Evolutionary conservation across 1,284 basidiomycete genomes (phyloP), one percentile per base, ranked within the genome.

Genomic region (Cystobasidium sp.): DNA sequence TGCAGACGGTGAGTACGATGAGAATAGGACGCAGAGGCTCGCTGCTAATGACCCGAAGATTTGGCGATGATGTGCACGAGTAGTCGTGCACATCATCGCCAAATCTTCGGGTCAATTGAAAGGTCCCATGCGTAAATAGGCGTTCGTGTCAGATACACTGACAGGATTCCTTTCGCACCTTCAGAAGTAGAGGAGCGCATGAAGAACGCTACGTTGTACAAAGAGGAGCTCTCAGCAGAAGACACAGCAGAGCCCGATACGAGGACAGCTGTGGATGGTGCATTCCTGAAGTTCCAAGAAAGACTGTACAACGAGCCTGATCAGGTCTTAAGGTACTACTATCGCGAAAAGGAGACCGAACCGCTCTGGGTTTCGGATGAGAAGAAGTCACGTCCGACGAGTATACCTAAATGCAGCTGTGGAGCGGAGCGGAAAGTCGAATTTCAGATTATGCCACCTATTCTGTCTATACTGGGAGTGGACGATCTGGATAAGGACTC

Each of bases 231-330:
- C 6, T 55, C 59, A 20, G n/a, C 56, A 12, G 68, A 20, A 12
- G 74, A 75, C 24, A 56, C 51, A 4, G 52, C 64, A 18, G 74
- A 75, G 52, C 74, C 74, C n/a, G 74, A 75, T 49, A 75, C 74
- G 12, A 22, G 56, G 16, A 56, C 74, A 10, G 22, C 67, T 12
- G 67, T 75, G 22, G 74, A 75, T 49, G 44, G 46, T 52, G 65
- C 61, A 18, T 75, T 75, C 52, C 52, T 75, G 14, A 58, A 64
- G 37, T 75, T 75, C 39, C 61, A 69, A 53, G 67, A 75, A 20
- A 62, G 68, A 22, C n/a, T 75, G 20, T 51, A 70, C 41, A 62
- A 63, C 41, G 65, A 68, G 14, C 72, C 72, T 10, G 66, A 75
- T 55, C 74, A 75, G 52, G 51, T 75, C 2, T 47, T 75, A 58